phyloP scores from a whole-genome alignment of 768 basidiomycete genomes.

The Pilatotrama ljubarskyi region DNA sequence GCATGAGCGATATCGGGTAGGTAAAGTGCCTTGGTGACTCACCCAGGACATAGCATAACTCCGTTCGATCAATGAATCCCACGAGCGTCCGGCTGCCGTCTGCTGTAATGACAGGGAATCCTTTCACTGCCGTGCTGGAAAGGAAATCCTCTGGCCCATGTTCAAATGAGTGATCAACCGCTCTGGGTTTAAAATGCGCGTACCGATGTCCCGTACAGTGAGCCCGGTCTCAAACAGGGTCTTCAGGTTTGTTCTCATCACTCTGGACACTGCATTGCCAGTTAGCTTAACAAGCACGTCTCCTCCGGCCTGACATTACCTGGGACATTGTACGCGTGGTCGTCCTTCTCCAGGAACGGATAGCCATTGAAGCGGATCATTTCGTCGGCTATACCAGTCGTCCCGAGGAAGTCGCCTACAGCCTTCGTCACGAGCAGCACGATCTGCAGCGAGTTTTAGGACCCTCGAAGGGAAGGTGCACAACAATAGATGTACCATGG shows the following conservation, averaged over 20 bases:
- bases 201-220: constrained; percentile 78
- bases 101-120: constrained; percentile 84
- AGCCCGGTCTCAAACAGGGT: constrained; percentile 75
- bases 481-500: constrained; percentile 72
- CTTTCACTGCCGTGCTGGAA: constrained; percentile 74
- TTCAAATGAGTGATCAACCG: background rate
- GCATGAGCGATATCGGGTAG: background rate
- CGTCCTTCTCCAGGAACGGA: constrained; percentile 95
- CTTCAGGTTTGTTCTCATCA: constrained; percentile 84
- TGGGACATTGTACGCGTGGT: constrained; percentile 87
- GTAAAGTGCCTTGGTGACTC: background rate
- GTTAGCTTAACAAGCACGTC: background rate
- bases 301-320: constrained; percentile 49
- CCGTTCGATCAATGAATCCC: constrained; percentile 88
- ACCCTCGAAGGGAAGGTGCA: too few relatives aligned
- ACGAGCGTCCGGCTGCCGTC: constrained; percentile 60
- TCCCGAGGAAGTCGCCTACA: constrained; percentile 92
- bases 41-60: constrained; percentile 88
- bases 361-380: constrained; percentile 97
- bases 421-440: constrained; percentile 95
- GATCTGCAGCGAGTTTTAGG: constrained; percentile 58
- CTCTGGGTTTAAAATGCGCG: constrained; percentile 36
- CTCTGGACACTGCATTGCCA: constrained; percentile 65
- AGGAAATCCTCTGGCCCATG: constrained; percentile 62
- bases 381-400: constrained; percentile 93